Base-by-base conservation (phyloP, 345 rosid genomes). In the Acer negundo region DNA sequence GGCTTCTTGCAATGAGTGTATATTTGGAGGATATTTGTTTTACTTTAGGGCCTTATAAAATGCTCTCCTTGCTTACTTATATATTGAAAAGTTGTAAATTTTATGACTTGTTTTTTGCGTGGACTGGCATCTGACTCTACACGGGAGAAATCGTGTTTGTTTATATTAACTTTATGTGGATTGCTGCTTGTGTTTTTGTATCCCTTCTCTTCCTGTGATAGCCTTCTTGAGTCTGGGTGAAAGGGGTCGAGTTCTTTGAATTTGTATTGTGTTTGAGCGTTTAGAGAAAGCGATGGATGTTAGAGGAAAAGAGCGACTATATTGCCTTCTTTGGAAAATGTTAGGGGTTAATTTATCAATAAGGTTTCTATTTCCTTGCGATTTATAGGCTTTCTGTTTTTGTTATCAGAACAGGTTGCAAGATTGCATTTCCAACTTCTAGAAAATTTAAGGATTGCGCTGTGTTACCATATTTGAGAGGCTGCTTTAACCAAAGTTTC, bases 391-490 rank as follows among this genome's bases (percentile, higher is more conserved):
- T 24, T 69, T 23, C 7, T 20, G 10, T 49, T 69, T 8, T 7
- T 20, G 28, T 49, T 7, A 69, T 49, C 42, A 22, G 13, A 35
- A 69, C 1, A 19, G 28, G 61, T 69, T 15, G 73, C 42, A 11
- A 49, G 40, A 49, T 49, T 24, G 20, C 28, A 4, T 35, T 69
- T 69, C 61, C 42, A 24, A 2, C 55, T 46, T 20, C 35, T 46
- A 22, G 35, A 24, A 20, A 68, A 4, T 38, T 13, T 47, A n/a
- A 24, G 42, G 40, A 24, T 69, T 26, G 40, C 28, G 23, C 13
- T 69, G 7, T 17, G 40, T 69, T 69, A 69, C 6, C 61, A 49
- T 69, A 8, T 3, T 69, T 49, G 61, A 69, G 73, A 47, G 19
- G 42, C 61, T 12, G 58, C 53, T 26, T 49, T 3, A 24, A 4